Base-by-base conservation (phyloP, 352 stramenopile species). In the Pythium phragmitis region DNA sequence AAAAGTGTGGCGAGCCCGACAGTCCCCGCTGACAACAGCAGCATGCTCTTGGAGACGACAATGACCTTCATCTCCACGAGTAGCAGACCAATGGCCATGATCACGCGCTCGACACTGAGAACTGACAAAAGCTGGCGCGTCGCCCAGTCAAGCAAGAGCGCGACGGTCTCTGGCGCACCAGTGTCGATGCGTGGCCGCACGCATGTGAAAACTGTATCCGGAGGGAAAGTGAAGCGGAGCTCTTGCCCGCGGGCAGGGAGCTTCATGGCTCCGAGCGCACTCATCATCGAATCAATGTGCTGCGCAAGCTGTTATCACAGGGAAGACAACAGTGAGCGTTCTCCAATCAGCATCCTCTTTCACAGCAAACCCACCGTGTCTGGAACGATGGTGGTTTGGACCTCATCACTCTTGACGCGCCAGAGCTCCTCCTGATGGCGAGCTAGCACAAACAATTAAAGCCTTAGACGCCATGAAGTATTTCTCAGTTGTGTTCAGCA, bases 41-140 rank as follows among this genome's bases (percentile, higher is more conserved):
- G 54, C 21, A 72, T 57, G 23, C 21, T 51, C 26, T 45, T 68
- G 26, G 65, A 68, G 5, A 72, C 65, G 13, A 72, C 60, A 39
- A 72, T 68, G 26, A 72, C 59, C 28, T 72, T 72, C 65, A 72
- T 72, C 37, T 72, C 65, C 37, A 68, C 55, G 12, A 72, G 45
- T 0, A 72, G 37, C 26, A 68, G 30, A 5, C 65, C 46, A 7
- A 72, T 33, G 16, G 51, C 49, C 42, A 52, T 48, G 28, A 68
- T 65, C 21, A 72, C 16, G 7, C 49, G 37, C 3, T 53, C 23
- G 9, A 72, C 42, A 7, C 34, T 65, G 19, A 72, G 45, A 7
- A 50, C 41, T 2, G 58, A 57, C 9, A 68, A 39, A 1, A 72
- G 50, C 28, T 57, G 33, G 16, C 47, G 52, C 30, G 63, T 53